Evolutionary conservation across 352 stramenopile genomes (phyloP).

Genomic region (Phytophthora citricola): DNA sequence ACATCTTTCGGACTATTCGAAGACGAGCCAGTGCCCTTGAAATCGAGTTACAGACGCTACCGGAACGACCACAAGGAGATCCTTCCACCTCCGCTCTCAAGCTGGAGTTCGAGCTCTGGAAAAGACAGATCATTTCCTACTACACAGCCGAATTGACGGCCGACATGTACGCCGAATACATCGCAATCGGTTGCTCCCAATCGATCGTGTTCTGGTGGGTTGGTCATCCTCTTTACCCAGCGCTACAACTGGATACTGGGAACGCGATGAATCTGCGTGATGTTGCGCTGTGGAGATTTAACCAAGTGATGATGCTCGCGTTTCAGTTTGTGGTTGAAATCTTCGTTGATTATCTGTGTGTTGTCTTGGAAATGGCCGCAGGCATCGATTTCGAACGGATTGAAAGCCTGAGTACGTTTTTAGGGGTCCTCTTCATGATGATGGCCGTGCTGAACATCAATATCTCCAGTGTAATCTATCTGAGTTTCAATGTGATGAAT

Average conservation of each 20-base stretch:
- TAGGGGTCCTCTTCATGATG: conserved; percentile 35
- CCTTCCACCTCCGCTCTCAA: background rate
- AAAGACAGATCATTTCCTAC: conserved; percentile 31
- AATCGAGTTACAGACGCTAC: background rate
- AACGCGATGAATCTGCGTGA: background rate
- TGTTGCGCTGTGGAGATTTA: conserved; percentile 14
- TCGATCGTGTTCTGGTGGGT: conserved; percentile 50
- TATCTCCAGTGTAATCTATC: conserved; percentile 37
- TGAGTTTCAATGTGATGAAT: background rate
- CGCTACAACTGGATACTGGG: conserved; percentile 9
- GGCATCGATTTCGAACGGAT: conserved; percentile 37
- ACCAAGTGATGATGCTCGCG: conserved; percentile 22
- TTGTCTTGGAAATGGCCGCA: conserved; percentile 37
- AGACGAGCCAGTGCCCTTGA: conserved; percentile 9
- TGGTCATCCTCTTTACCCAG: conserved; percentile 41
- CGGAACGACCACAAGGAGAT: background rate
- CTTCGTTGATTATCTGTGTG: conserved; percentile 37
- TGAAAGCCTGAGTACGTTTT: conserved; percentile 31
- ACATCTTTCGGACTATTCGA: conserved; percentile 21
- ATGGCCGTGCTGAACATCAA: conserved; percentile 39
- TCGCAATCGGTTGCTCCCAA: conserved; percentile 54
- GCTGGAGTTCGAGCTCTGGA: conserved; percentile 37
- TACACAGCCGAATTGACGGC: conserved; percentile 48
- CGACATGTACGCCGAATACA: conserved; percentile 65
- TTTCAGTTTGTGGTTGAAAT: conserved; percentile 36